Evolutionary conservation across 768 basidiomycete species (phyloP), one percentile per base, ranked within the genome.

Genomic region (Lactarius quietus): DNA sequence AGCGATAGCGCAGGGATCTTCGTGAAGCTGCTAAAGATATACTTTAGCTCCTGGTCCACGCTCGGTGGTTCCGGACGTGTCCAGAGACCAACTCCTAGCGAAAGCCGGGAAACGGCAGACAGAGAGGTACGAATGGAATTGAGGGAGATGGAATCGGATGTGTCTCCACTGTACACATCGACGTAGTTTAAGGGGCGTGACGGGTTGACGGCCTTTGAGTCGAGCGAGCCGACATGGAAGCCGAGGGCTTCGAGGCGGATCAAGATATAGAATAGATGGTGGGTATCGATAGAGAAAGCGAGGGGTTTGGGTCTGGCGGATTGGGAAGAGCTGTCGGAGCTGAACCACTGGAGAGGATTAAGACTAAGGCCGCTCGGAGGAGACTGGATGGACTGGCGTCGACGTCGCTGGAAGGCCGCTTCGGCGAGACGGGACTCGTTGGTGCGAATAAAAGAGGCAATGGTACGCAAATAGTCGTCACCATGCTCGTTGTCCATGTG

Each of bases 21-120:
- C 52, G 93, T 97, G 79, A 96, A 93, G 73, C 87, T 84, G 73
- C 92, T 93, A 78, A 87, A 96, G 67, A 95, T 82, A 75, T 87
- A 93, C 74, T 86, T 93, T 74, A 96, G 86, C 71, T 93, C 90
- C 3, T 79, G 73, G 62, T 94, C 89, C 69, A 90, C 76, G 65
- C 73, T 82, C 14, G 82, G 84, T 41, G 83, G 83, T 63, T 86
- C 82, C 6, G 82, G 73, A 65, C 81, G 78, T 52, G 81, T 77
- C 90, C 89, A 94, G 90, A 90, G 92, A 58, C 84, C 80, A 6
- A 76, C 79, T 35, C 89, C 86, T 38, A 95, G 78, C 0, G 92
- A 93, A 33, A 93, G 79, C 36, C 79, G 81, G 35, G 92, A 93
- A 36, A 94, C 86, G 20, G 81, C 84, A 36, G 91, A 92, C 23